Evolutionary conservation across 2,329 filamentous ascomycete species (phyloP), one percentile per base, ranked within the genome.

Genomic region (Neonectria ditissima): DNA sequence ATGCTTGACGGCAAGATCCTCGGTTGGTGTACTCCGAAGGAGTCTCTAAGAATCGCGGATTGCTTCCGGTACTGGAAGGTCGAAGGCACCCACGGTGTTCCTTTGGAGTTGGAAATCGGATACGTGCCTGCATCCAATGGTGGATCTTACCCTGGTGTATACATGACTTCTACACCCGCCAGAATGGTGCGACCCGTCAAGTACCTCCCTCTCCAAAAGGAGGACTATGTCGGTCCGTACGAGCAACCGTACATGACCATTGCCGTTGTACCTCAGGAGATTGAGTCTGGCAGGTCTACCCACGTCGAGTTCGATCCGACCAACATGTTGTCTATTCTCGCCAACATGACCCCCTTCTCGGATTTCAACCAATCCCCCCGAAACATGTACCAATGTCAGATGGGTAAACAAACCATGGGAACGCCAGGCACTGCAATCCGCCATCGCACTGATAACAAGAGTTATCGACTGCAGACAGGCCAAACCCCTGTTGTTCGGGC

Each of bases 381-480:
- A 86, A 99, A 99, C 81, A 98, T 98, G 95, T 99, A 98, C 78
- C 93, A 97, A 78, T 97, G 94, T 82, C 96, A 98, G 84, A 98
- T 98, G 96, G 94, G 93, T 82, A 99, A 99, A 79, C 96, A 99
- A 82, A 94, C 95, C 0, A 99, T 99, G 96, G 96, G 96, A 79
- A 98, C 96, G 24, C 94, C 95, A 4, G 94, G 92, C 62, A 92
- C 94, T 8, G 91, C 95, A 2, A 83, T 95, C 67, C 87, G 89
- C 62, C 92, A 97, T 80, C 90, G 96, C 76, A 97, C 94, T 52
- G 96, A 99, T 82, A 98, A 99, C 87, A 99, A 99, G 82, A 88
- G 92, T 72, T 99, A 99, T 80, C 89, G 92, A 67, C 82, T 99
- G 47, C 96, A 98, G 80, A 97, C 94, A 16, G 96, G 96, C 48